Base-by-base conservation (phyloP, 176 grass and related monocot species). In the Typha latifolia region DNA sequence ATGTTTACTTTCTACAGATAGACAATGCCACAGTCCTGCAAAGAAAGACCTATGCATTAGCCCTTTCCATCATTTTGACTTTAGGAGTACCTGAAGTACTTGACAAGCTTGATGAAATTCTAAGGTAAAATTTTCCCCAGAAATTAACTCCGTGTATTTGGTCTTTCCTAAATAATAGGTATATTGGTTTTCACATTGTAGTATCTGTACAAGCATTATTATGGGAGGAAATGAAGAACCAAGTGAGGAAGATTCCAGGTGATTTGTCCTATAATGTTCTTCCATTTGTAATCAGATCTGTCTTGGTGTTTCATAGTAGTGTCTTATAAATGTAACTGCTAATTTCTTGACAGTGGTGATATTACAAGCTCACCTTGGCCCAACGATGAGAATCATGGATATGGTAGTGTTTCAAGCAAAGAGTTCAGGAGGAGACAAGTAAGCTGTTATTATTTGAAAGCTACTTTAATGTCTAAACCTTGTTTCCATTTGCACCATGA, bases 91-190 rank as follows among this genome's bases (percentile, higher is more conserved):
- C 89, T 66, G 78, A 93, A 79, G 71, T 99, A 43, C 88, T 99
- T 3, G 89, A 99, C 66, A 99, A 87, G 90, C 94, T 99, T 16
- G 94, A 99, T 73, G 94, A 99, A 55, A 93, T 99, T 49, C 82
- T 99, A 80, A 93, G 86, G 94, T 99, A 84, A 73, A 48, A 59
- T 37, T 51, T 43, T 74, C 62, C 51, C 78, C 20, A 68, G 9
- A 9, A 47, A 14, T 57, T 48, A 77, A 62, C 51, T 49, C 14
- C 61, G 18, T 47, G 61, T 20, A 11, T 15, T 22, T 50, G 56
- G 11, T 43, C 12, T 68, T 74, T 20, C 32, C 72, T 72, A 68
- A 50, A 49, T 37, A 79, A 48, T 55, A 21, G 15, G 6, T 22
- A 16, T 11, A 57, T 67, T 74, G 10, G 14, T 21, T 12, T 71